Evolutionary conservation across 345 rosid species (phyloP).

Genomic region (Citrus sp.): DNA sequence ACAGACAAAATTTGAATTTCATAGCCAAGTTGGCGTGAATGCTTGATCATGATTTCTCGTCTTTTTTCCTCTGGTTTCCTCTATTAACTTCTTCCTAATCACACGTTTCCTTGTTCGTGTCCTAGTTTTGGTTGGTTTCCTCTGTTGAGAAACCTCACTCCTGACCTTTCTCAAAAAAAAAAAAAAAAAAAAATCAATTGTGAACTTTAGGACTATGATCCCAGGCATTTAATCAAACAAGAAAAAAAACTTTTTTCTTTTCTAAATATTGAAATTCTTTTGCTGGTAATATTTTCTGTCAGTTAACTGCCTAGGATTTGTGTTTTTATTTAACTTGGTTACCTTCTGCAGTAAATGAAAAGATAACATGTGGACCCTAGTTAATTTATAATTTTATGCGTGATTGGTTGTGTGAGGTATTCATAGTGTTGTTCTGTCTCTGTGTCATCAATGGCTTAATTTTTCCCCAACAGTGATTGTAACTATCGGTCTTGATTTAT

Average conservation of each 20-base stretch:
- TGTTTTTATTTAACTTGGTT: neutral
- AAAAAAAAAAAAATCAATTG: too few relatives aligned
- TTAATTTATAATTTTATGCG: neutral
- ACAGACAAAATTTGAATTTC: neutral
- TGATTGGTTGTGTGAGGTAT: constrained; percentile 1
- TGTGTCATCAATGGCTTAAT: neutral
- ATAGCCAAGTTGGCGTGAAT: neutral
- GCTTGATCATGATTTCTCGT: constrained; percentile 11
- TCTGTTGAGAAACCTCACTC: constrained; percentile 9
- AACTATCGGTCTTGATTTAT: neutral
- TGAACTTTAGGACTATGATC: neutral
- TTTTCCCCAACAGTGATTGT: neutral
- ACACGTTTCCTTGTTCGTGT: constrained; percentile 5
- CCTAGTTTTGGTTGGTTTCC: neutral
- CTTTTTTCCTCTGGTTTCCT: neutral
- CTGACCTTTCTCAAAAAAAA: constrained; percentile 7
- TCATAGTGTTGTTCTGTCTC: neutral
- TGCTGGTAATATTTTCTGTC: neutral
- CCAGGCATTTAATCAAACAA: constrained; percentile 10
- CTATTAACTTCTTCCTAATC: neutral
- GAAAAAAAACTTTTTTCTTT: neutral
- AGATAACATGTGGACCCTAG: neutral
- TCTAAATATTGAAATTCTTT: neutral
- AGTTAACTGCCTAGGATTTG: neutral
- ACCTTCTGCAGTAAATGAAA: neutral